Conservation (phyloP, 495 filamentous ascomycete genomes). For the Xylaria telfairii region DNA sequence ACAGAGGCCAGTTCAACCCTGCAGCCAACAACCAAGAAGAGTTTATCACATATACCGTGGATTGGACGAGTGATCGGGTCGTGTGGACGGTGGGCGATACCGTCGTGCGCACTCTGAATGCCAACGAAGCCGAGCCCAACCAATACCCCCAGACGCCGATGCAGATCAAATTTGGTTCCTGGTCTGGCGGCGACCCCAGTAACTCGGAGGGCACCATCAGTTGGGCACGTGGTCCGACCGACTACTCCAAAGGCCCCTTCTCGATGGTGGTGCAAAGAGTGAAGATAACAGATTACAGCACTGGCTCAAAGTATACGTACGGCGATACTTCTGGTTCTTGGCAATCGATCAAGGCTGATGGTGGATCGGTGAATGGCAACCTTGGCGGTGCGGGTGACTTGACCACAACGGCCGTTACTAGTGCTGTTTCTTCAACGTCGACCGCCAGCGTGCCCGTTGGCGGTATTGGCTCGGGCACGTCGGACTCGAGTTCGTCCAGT, state of each 20-base stretch:
- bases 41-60: conserved; percentile 88
- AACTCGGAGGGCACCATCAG: conserved; percentile 78
- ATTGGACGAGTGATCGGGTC: conserved; percentile 79
- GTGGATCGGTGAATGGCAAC: conserved; percentile 66
- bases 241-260: conserved; percentile 81
- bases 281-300: conserved; percentile 86
- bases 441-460: conserved; percentile 59
- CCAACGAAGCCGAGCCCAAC: conserved; percentile 60
- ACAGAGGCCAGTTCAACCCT: conserved; percentile 76
- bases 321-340: conserved; percentile 76
- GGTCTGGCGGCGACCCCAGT: conserved; percentile 81
- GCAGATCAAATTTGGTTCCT: conserved; percentile 83
- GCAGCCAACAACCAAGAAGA: conserved; percentile 63
- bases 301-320: conserved; percentile 82
- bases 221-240: conserved; percentile 85
- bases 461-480: conserved; percentile 64
- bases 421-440: conserved; percentile 44
- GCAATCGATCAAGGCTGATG: conserved; percentile 62
- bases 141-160: conserved; percentile 93
- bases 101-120: conserved; percentile 69
- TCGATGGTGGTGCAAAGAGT: conserved; percentile 82
- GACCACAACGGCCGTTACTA: conserved; percentile 52
- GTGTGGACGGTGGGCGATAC: conserved; percentile 82
- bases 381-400: conserved; percentile 55
- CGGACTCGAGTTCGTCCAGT: conserved; percentile 28